Percentiles rank a stretch among this genome's conserved stretches.
Evolutionary conservation across 2,329 filamentous ascomycete species (phyloP).

Genomic region (Ceratocystis variospora): DNA sequence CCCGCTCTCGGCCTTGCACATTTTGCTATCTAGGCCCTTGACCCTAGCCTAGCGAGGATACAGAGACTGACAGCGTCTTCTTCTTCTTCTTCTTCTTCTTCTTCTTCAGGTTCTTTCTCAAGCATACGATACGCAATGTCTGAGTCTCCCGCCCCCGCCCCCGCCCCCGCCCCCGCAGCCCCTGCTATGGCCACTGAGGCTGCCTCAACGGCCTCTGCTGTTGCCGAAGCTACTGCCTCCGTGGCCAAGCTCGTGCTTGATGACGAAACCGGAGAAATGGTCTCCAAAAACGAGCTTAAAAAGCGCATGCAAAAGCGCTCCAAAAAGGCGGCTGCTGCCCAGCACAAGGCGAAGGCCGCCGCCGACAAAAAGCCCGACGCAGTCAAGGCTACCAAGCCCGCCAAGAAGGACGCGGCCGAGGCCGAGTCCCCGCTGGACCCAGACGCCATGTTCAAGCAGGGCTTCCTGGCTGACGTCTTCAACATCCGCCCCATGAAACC

Average conservation of each 20-base stretch:
- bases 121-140: constrained; percentile 6
- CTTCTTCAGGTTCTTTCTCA: neutral
- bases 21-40: neutral
- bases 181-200: neutral
- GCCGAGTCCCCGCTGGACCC: constrained; percentile 31
- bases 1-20: neutral
- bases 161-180: neutral
- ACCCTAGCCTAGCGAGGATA: too few relatives aligned
- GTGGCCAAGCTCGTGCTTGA: constrained; percentile 47
- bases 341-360: constrained; percentile 34
- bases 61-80: too few relatives aligned
- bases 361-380: constrained; percentile 22
- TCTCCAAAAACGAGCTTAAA: constrained; percentile 50
- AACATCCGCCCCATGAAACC: constrained; percentile 48
- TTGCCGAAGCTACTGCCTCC: constrained; percentile 34
- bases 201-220: neutral
- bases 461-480: constrained; percentile 61
- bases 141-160: constrained; percentile 3
- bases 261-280: constrained; percentile 51
- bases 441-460: constrained; percentile 65
- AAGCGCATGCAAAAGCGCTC: constrained; percentile 45
- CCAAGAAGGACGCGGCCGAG: constrained; percentile 32
- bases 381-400: constrained; percentile 34
- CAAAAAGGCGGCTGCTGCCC: constrained; percentile 41
- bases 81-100: too few relatives aligned